Percentiles rank a stretch among this genome's conserved stretches.
These are phyloP conservation scores for Pichia inconspicua DNA, from an alignment of 1,139 yeast genomes.

Conservation along the genomic window DNA sequence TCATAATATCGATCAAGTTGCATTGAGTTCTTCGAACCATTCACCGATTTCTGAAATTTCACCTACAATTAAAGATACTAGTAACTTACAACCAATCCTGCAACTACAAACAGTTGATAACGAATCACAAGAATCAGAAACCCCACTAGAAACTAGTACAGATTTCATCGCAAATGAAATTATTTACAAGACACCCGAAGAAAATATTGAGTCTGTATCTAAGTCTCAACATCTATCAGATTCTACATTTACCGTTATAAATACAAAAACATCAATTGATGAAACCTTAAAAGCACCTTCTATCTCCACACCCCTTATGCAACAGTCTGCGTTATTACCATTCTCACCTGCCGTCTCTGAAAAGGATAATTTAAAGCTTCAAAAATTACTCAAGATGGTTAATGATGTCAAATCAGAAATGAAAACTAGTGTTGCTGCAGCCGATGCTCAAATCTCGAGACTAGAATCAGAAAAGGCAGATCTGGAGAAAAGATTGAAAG, in stretches of 20 bases:
- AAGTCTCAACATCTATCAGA: neutral
- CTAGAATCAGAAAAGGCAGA: conserved; percentile 22
- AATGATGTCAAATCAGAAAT: conserved; percentile 24
- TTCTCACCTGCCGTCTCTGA: conserved; percentile 16
- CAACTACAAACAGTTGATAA: neutral
- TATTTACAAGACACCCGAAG: conserved; percentile 1
- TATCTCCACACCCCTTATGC: conserved; percentile 7
- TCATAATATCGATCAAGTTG: neutral
- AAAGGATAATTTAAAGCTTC: conserved; percentile 20
- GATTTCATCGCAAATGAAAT: neutral
- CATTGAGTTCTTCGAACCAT: no score
- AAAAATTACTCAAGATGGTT: conserved; percentile 22
- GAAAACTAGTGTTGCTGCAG: conserved; percentile 23
- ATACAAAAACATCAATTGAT: neutral
- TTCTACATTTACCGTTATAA: neutral
- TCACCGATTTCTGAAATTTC: neutral
- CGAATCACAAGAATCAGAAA: neutral
- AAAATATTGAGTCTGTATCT: neutral
- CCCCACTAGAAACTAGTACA: neutral
- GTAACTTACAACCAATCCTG: no score
- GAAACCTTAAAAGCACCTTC: neutral
- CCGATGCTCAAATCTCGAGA: conserved; percentile 23
- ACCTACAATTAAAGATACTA: no score
- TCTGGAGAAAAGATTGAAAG: conserved; percentile 5
- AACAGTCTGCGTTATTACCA: conserved; percentile 8